These are phyloP conservation scores for Iberis pinnata DNA, from an alignment of 345 rosid species.

Conservation along the genomic window DNA sequence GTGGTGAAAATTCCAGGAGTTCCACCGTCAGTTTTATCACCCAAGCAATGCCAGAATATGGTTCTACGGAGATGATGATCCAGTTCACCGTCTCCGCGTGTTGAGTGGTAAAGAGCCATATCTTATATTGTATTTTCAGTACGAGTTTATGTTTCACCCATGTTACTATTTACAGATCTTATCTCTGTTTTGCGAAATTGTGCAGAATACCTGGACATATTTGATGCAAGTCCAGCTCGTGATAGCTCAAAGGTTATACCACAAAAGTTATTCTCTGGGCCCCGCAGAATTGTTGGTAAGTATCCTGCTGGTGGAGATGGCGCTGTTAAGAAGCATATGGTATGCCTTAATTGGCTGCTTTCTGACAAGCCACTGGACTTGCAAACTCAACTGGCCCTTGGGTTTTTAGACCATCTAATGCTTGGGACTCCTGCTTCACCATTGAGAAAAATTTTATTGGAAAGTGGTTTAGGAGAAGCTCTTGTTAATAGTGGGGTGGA, in stretches of 20 bases:
- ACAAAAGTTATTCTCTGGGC: constrained; percentile 65
- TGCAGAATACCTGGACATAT: constrained; percentile 74
- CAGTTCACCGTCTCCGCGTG: constrained; percentile 64
- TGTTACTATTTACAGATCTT: neutral
- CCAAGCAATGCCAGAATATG: constrained; percentile 95
- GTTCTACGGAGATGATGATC: constrained; percentile 97
- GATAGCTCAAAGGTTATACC: constrained; percentile 50
- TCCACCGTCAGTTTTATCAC: constrained; percentile 80
- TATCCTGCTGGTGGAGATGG: constrained; percentile 81
- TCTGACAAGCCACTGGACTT: constrained; percentile 78
- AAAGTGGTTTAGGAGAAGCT: constrained; percentile 95
- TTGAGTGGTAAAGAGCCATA: constrained; percentile 56
- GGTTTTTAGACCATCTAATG: constrained; percentile 90
- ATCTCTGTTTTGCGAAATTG: constrained; percentile 8
- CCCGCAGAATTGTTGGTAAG: constrained; percentile 71
- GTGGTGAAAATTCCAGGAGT: constrained; percentile 49
- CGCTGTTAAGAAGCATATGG: constrained; percentile 81
- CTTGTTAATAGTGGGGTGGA: constrained; percentile 85
- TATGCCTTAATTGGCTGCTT: constrained; percentile 86
- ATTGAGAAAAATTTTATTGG: constrained; percentile 76
- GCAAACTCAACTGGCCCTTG: constrained; percentile 82
- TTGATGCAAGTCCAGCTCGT: constrained; percentile 61
- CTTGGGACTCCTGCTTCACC: constrained; percentile 98
- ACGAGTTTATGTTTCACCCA: neutral
- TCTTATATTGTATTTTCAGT: constrained; percentile 8